Evolutionary conservation across 768 basidiomycete species (phyloP), one percentile per base, ranked within the genome.

Genomic region (Nevesoporus exiguus): DNA sequence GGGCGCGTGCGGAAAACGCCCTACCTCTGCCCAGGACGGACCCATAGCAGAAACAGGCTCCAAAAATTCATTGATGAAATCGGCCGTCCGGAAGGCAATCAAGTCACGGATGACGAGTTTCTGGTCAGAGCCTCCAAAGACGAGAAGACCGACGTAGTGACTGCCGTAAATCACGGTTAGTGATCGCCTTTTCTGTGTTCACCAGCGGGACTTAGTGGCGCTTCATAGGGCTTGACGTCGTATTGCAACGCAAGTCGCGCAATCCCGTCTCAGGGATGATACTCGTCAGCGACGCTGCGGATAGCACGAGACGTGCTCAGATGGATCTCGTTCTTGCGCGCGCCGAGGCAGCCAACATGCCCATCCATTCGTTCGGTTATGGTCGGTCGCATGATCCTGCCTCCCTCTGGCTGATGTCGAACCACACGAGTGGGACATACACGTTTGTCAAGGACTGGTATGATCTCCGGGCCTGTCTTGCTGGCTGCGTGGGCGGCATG

Each of bases 401-500:
- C 14, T 96, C 94, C 7, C 81, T 99, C 31, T 98, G 97, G 97
- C 84, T 98, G 43, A 95, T 99, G 81, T 98, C 95, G 10, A 98
- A 98, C 70, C 94, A 98, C 70, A 98, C 97, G 3, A 84, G 84
- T 59, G 97, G 97, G 24, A 97, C 94, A 27, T 98, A 98, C 74
- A 98, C 95, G 5, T 99, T 97, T 63, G 93, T 98, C 56, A 91
- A 90, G 73, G 96, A 97, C 67, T 98, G 95, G 90, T 95, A 98
- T 68, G 92, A 98, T 69, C 84, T 98, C 29, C 85, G 91, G 22
- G 86, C 89, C 63, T 90, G 93, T 58, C 80, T 99, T 30, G 93
- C 95, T 6, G 97, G 97, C 5, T 93, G 93, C 66, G 80, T 98
- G 15, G 97, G 96, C 6, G 96, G 95, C 1, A 88, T 98, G 85